Evolutionary conservation across 1,139 yeast species (phyloP).

Genomic region (Taphrina populina): DNA sequence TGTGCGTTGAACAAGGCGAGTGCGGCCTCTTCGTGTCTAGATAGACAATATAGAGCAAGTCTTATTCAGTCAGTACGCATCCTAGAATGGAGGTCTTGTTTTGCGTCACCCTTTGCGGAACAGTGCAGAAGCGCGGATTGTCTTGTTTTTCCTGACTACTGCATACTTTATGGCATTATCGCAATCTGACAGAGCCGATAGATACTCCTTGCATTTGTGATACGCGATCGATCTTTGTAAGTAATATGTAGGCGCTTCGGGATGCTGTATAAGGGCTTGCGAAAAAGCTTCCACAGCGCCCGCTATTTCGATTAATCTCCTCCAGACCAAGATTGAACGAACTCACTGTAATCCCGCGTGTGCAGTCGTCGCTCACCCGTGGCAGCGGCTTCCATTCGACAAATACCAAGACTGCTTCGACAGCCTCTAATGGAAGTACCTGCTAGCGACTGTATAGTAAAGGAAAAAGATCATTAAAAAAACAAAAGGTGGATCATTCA

Average conservation of each 20-base stretch:
- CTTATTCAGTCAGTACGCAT: constrained; percentile 41
- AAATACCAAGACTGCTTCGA: too few relatives aligned
- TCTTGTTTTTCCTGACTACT: constrained; percentile 52
- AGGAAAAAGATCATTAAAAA: too few relatives aligned
- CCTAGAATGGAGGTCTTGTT: background rate
- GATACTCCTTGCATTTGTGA: constrained; percentile 48
- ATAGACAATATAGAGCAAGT: constrained; percentile 45
- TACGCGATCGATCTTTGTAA: constrained; percentile 22
- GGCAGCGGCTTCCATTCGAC: constrained; percentile 13
- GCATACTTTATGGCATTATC: constrained; percentile 60
- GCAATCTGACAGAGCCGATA: constrained; percentile 56
- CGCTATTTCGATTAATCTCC: background rate
- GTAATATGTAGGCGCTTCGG: constrained; percentile 26
- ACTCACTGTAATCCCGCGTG: background rate
- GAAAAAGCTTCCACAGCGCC: constrained; percentile 30
- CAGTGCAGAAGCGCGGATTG: constrained; percentile 58
- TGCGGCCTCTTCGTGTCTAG: constrained; percentile 53
- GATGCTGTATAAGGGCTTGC: constrained; percentile 27
- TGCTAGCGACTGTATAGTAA: background rate
- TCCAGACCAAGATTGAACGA: background rate
- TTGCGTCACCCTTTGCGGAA: constrained; percentile 56
- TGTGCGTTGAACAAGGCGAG: constrained; percentile 55
- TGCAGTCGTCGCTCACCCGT: background rate
- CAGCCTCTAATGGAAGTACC: too few relatives aligned
- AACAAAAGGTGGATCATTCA: too few relatives aligned